Evolutionary conservation across 1,284 basidiomycete species (phyloP).

Genomic region (Porodaedalea pini): DNA sequence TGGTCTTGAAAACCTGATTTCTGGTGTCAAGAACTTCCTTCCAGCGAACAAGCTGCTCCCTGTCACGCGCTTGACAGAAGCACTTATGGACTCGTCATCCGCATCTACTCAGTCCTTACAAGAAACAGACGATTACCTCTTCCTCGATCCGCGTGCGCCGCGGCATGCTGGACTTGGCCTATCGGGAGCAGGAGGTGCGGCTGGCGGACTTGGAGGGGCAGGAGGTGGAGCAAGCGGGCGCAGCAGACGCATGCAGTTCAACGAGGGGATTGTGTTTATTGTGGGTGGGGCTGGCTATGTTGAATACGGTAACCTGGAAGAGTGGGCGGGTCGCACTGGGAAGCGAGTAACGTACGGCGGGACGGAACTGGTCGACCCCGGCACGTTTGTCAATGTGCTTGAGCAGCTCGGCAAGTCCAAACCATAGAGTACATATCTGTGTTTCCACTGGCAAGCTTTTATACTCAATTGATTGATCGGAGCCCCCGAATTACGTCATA

Average conservation of each 20-base stretch:
- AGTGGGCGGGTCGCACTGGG: conserved; percentile 79
- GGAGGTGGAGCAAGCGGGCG: conserved; percentile 44
- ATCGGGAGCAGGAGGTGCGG: conserved; percentile 43
- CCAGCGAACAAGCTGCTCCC: conserved; percentile 93
- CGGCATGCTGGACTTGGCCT: conserved; percentile 52
- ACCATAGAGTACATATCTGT: not conserved
- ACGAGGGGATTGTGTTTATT: conserved; percentile 89
- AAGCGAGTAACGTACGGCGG: conserved; percentile 92
- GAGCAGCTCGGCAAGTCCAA: conserved; percentile 54
- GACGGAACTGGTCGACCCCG: conserved; percentile 92
- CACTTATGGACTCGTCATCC: conserved; percentile 92
- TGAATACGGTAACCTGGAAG: conserved; percentile 93
- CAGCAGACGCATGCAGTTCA: conserved; percentile 72
- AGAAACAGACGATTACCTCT: conserved; percentile 95
- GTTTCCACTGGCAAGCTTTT: not conserved
- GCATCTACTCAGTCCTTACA: conserved; percentile 90
- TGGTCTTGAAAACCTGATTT: conserved; percentile 92
- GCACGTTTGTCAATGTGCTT: conserved; percentile 74
- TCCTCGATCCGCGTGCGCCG: conserved; percentile 86
- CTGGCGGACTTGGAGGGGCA: conserved; percentile 28
- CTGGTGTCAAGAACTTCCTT: conserved; percentile 97
- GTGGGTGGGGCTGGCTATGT: conserved; percentile 98
- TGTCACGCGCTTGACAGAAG: conserved; percentile 90
- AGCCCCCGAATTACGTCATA: not conserved
- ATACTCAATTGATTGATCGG: not conserved